Evolutionary conservation across 495 filamentous ascomycete genomes (phyloP), one percentile per base, ranked within the genome.

Genomic region (Aspergillus hancockii): DNA sequence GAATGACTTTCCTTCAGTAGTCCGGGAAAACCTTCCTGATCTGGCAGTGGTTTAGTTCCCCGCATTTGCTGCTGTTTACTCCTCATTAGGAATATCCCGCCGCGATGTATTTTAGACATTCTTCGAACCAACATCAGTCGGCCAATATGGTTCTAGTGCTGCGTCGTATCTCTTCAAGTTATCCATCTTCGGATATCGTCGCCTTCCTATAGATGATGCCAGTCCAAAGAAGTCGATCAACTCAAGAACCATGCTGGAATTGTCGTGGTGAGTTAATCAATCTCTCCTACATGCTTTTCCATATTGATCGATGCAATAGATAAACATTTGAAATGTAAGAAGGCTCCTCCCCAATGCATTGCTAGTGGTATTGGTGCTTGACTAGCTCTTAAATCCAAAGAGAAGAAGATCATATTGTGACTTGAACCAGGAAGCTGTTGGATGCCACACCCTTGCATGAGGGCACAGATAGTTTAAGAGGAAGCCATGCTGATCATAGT

Each of bases 251-350:
- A 14, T 45, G 41, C 41, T 45, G 41, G 41, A 45, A 45, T 45
- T 45, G 41, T 9, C 41, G 41, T 19, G 41, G 41, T 45, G 3
- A 3, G 41, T 21, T 8, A 1, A 1, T 7, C 14, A 16, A 19
- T 45, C 16, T 18, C 18, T 45, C 41, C 9, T 45, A 21, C 16
- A 2, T 45, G 16, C 16, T 18, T 4, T 10, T 45, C 5, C n/a
- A 19, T 18, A 45, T 16, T 45, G 4, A 45, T 14, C 4, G 1
- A 45, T 45, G 34, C 41, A 9, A n/a, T 21, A 45, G 41, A 45
- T 19, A 45, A 45, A 45, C 41, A 45, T 45, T 19, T 45, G 41
- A 45, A 45, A 45, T 43, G 38, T 43, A 43, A 43, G 38, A 18
- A n/a, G n/a, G n/a, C n/a, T n/a, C n/a, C n/a, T n/a, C n/a, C n/a